phyloP scores from a whole-genome alignment of 495 filamentous ascomycete species.

The Talaromyces nanjingensis region DNA sequence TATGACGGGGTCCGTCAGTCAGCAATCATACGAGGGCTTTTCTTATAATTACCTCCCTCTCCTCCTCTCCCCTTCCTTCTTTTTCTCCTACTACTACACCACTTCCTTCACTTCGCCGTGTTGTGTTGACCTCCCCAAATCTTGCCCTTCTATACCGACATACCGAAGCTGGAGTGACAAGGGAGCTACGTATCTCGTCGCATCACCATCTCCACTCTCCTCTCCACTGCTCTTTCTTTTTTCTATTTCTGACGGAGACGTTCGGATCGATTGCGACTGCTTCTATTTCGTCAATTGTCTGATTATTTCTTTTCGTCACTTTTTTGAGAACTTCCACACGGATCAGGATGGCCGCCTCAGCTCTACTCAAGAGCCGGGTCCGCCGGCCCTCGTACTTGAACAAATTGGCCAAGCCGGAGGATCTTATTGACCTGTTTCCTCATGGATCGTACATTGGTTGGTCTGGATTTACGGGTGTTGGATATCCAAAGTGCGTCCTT shows the following conservation, averaged over 20 bases:
- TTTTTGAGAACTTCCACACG: conserved; percentile 3
- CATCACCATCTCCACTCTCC: not conserved
- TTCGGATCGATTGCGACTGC: not conserved
- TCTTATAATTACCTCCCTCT: not conserved
- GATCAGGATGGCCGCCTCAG: conserved; percentile 50
- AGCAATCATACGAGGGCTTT: not conserved
- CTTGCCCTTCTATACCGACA: not conserved
- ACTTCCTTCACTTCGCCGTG: not conserved
- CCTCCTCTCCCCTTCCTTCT: not conserved
- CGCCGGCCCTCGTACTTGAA: conserved; percentile 69
- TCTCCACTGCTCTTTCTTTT: not conserved
- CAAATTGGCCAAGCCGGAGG: conserved; percentile 72
- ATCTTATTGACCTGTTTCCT: conserved; percentile 73
- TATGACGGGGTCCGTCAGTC: not conserved
- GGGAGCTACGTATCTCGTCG: not conserved
- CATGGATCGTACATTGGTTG: conserved; percentile 79
- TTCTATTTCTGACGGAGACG: not conserved
- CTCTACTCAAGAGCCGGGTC: conserved; percentile 67
- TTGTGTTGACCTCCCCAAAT: not conserved
- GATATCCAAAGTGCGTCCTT: conserved; percentile 59
- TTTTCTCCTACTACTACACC: not conserved
- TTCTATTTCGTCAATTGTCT: conserved; percentile 12
- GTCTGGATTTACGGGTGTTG: conserved; percentile 88
- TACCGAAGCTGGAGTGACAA: not conserved
- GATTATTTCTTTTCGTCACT: conserved; percentile 11